Evolutionary conservation across 2,329 filamentous ascomycete species (phyloP).

Genomic region (Septoria petroselini): DNA sequence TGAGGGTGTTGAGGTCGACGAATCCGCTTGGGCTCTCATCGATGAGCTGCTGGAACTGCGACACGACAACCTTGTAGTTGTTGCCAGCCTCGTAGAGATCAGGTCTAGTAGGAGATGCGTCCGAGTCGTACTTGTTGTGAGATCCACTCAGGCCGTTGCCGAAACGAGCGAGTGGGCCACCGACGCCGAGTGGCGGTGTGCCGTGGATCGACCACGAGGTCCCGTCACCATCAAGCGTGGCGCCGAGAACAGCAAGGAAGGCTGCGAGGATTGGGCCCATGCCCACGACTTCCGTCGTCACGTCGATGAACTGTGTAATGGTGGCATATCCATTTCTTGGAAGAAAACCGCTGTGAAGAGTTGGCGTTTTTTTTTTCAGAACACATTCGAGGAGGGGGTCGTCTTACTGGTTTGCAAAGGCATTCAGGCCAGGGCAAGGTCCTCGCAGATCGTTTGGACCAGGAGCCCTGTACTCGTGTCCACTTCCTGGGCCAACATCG

Average conservation of each 20-base stretch:
- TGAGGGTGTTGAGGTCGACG: conserved; percentile 23
- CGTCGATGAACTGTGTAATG: conserved; percentile 32
- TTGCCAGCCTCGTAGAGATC: conserved; percentile 36
- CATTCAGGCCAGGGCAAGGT: conserved; percentile 36
- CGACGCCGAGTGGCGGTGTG: conserved; percentile 18
- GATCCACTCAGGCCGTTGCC: conserved; percentile 26
- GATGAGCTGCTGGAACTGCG: conserved; percentile 34
- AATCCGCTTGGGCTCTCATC: conserved; percentile 23
- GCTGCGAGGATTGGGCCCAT: conserved; percentile 36
- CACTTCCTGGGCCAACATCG: conserved; percentile 27
- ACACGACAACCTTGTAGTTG: conserved; percentile 29
- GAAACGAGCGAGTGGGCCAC: conserved; percentile 7
- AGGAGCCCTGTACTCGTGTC: conserved; percentile 33
- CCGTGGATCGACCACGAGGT: conserved; percentile 25
- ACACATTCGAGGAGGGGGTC: too few species aligned
- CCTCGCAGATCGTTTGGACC: conserved; percentile 34
- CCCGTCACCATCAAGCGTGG: conserved; percentile 20
- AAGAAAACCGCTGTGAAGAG: conserved; percentile 18
- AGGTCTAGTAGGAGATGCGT: conserved; percentile 36
- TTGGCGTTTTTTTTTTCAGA: too few species aligned
- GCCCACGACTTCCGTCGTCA: conserved; percentile 34
- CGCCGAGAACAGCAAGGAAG: conserved; percentile 24
- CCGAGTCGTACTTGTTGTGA: conserved; percentile 40
- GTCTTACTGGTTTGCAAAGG: conserved; percentile 28
- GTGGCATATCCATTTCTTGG: conserved; percentile 35